Conservation (phyloP, 495 filamentous ascomycete species). For the Daldinia vernicosa region DNA sequence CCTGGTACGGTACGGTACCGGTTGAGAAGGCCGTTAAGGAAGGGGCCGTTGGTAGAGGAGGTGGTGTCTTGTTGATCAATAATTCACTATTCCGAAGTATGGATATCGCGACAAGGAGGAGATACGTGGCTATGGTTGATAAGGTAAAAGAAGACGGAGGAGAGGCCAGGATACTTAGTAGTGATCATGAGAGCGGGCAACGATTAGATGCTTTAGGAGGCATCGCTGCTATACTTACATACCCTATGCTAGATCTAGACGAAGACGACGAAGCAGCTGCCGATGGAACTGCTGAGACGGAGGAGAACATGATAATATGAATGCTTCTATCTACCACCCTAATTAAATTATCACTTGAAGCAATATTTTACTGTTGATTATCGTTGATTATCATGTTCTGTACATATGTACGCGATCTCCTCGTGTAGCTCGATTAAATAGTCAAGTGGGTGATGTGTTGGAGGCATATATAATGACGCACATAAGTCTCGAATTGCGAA, state of each 20-base stretch:
- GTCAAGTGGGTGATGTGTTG: neutral
- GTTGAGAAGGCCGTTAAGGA: slow-evolving; percentile 87
- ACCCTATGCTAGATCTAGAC: slow-evolving; percentile 75
- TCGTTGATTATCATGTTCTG: neutral
- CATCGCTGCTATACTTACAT: slow-evolving; percentile 90
- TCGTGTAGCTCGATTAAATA: too few relatives aligned
- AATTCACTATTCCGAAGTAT: slow-evolving; percentile 86
- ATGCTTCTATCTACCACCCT: neutral
- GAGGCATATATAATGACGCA: slow-evolving; percentile 26
- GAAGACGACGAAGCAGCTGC: slow-evolving; percentile 60
- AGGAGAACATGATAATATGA: slow-evolving; percentile 50
- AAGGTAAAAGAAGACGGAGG: slow-evolving; percentile 90
- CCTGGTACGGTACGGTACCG: slow-evolving; percentile 89
- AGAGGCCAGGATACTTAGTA: slow-evolving; percentile 86
- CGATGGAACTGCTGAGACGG: slow-evolving; percentile 34
- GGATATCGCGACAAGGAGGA: slow-evolving; percentile 79
- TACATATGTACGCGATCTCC: too few relatives aligned
- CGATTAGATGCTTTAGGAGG: slow-evolving; percentile 84
- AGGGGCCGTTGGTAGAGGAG: slow-evolving; percentile 87
- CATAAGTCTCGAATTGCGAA: neutral
- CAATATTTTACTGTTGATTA: neutral
- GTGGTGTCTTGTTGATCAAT: slow-evolving; percentile 83
- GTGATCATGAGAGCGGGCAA: slow-evolving; percentile 92
- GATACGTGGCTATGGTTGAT: slow-evolving; percentile 88
- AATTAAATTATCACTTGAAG: neutral